Evolutionary conservation across 441 rosid species (phyloP), one percentile per base, ranked within the genome.

Genomic region (Breynia disticha): DNA sequence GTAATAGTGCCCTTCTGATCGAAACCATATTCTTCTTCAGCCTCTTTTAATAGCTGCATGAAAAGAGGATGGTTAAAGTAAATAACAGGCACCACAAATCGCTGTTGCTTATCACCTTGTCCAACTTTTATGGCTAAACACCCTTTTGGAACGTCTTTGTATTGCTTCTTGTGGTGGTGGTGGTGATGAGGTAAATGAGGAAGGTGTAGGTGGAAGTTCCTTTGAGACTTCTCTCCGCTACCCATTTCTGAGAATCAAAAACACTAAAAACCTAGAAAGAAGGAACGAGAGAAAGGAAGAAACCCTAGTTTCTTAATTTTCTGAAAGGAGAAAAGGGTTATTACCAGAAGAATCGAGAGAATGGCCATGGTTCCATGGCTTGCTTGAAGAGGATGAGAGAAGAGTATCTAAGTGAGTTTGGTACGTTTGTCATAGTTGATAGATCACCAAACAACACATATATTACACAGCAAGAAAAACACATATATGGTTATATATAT

Each of bases 11-110:
- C 96, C 63, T 88, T 86, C 67, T 87, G 96, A 57, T 87, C 87
- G 21, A 85, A 91, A 9, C 98, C 98, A 54, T 77, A 91, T 54
- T 87, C 98, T 32, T 87, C 89, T 63, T 87, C 98, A 0, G 96
- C 96, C 60, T 82, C 95, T 63, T 83, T 85, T 64, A 91, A 65
- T 0, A 91, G 79, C 60, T 81, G 79, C 67, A 74, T 76, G 76
- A 91, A 91, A 68, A 84, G 71, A 1, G 98, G 98, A 52, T 91
- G 98, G 49, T 91, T 91, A 48, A 91, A 81, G 72, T 86, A 84
- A 19, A 76, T 53, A 60, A 87, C 87, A n/a, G 98, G 98, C 59
- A 91, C 81, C 24, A 91, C 70, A 55, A 91, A 79, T 76, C 91
- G 74, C 60, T 82, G 80, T 46, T 71, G 77, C 61, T 87, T 81